Conservation (phyloP, 164 flowering plant genomes). For the Tinospora cordifolia region DNA sequence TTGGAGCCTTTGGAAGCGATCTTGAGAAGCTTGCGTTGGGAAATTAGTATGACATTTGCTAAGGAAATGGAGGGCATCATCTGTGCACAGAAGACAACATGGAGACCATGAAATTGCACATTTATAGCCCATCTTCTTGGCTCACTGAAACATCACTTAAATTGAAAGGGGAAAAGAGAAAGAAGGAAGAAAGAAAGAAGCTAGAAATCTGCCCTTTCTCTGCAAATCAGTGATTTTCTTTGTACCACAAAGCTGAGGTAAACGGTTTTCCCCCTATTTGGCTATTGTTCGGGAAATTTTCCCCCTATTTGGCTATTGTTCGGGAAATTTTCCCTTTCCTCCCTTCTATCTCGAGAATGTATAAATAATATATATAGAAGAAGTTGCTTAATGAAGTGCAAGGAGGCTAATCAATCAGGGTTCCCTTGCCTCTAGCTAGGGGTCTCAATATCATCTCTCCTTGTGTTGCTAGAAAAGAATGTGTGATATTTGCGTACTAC, state of each 20-base stretch:
- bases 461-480: too few relatives aligned
- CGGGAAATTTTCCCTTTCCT: too few relatives aligned
- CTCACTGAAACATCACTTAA: background rate
- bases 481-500: too few relatives aligned
- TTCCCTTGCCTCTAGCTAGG: too few relatives aligned
- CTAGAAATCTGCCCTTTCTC: background rate
- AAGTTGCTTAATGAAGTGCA: too few relatives aligned
- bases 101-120: conserved; percentile 55
- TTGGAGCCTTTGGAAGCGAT: conserved; percentile 63
- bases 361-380: too few relatives aligned
- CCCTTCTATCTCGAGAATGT: too few relatives aligned
- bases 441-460: too few relatives aligned
- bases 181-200: background rate
- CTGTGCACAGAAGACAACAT: conserved; percentile 67
- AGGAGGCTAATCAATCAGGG: too few relatives aligned
- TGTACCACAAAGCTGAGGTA: background rate
- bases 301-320: background rate
- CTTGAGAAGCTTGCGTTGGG: conserved; percentile 76
- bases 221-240: background rate
- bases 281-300: background rate
- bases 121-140: background rate
- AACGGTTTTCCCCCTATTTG: background rate
- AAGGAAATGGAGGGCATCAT: conserved; percentile 72
- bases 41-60: conserved; percentile 72
- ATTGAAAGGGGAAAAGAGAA: background rate